These are phyloP conservation scores for Rubia yunnanensis DNA, from an alignment of 257 asterid species.

Conservation along the genomic window DNA sequence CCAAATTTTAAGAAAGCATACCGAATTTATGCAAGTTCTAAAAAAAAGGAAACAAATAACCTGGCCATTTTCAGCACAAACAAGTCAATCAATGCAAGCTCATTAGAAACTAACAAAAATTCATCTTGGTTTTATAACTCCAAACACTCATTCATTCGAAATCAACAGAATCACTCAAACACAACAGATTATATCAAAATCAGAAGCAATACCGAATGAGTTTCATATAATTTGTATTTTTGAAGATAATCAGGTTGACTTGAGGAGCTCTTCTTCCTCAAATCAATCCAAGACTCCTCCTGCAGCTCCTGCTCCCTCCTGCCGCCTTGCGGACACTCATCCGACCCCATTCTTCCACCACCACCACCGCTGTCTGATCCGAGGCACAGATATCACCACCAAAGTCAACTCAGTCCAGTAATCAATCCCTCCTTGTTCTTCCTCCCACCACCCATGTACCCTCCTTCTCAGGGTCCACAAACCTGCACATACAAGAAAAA, in stretches of 20 bases:
- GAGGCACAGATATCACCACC: neutral
- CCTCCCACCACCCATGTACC: neutral
- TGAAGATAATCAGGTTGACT: slow-evolving; percentile 34
- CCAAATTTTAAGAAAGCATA: too few relatives aligned
- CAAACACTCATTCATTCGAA: neutral
- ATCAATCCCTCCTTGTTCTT: neutral
- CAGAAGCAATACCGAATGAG: slow-evolving; percentile 67
- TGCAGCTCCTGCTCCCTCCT: neutral
- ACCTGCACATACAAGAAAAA: neutral
- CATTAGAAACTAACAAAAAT: neutral
- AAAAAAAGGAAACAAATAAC: neutral
- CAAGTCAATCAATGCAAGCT: neutral
- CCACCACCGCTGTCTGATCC: slow-evolving; percentile 3
- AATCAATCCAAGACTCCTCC: slow-evolving; percentile 12
- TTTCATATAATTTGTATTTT: slow-evolving; percentile 77
- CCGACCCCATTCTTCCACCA: slow-evolving; percentile 27
- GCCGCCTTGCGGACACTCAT: slow-evolving; percentile 6
- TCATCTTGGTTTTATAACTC: neutral
- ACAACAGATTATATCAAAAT: too few relatives aligned
- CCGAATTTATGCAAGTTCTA: too few relatives aligned
- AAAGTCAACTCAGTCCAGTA: slow-evolving; percentile 6
- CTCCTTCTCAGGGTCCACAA: neutral
- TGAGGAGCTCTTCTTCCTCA: slow-evolving; percentile 9
- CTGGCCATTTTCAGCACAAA: neutral
- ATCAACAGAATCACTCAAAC: neutral